These are phyloP conservation scores for Cavenderia fasciculata DNA, from an alignment of 78 protist species.

Conservation along the genomic window DNA sequence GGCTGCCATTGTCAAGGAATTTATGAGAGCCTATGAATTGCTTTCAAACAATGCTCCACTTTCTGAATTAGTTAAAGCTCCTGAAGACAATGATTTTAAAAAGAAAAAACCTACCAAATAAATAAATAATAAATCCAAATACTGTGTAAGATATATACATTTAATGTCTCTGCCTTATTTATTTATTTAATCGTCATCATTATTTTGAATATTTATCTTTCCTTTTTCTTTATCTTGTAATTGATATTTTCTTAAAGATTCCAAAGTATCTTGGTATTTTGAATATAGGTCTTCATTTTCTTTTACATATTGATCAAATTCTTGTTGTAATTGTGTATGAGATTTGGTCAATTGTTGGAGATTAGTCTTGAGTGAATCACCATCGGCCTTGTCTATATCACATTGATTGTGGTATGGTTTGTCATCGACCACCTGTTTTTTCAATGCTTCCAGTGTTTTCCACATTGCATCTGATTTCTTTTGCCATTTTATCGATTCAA, in stretches of 20 bases:
- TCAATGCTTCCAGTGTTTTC: not conserved
- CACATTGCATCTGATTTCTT: not conserved
- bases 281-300: slow-evolving; percentile 11
- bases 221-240: not conserved
- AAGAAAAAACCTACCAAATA: too few species aligned
- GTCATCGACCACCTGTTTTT: not conserved
- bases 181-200: too few species aligned
- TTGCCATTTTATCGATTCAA: slow-evolving; percentile 7
- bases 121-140: too few species aligned
- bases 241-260: not conserved
- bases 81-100: too few species aligned
- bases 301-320: not conserved
- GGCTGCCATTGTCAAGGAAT: not conserved
- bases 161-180: too few species aligned
- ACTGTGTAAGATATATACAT: too few species aligned
- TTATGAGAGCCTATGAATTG: not conserved
- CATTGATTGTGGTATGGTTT: not conserved
- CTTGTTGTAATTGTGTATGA: not conserved
- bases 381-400: not conserved
- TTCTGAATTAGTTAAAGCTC: not conserved
- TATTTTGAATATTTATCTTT: too few species aligned
- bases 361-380: not conserved
- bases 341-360: not conserved
- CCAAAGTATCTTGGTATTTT: not conserved
- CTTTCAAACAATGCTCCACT: not conserved